Conservation (phyloP, 2,329 filamentous ascomycete species). For the Trichoderma citrinoviride region DNA sequence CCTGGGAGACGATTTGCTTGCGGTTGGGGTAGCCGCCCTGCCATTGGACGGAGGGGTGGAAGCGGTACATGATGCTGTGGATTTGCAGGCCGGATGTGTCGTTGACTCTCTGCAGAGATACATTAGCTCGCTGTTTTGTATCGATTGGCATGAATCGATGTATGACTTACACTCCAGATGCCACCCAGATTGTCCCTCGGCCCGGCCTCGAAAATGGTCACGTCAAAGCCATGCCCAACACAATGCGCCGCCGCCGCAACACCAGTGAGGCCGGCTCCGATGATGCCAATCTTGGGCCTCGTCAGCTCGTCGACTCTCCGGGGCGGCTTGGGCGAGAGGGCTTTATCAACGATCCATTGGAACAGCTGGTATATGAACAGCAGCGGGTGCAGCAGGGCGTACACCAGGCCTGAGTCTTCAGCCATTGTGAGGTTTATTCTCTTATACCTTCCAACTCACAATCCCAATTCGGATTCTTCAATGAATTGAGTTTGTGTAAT, state of each 20-base stretch:
- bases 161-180: conserved; percentile 68
- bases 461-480: too few relatives aligned
- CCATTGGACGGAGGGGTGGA: conserved; percentile 78
- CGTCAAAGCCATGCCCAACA: conserved; percentile 81
- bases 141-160: too few relatives aligned
- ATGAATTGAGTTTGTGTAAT: too few relatives aligned
- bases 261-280: conserved; percentile 70
- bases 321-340: conserved; percentile 70
- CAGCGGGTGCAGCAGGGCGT: conserved; percentile 52
- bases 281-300: conserved; percentile 65
- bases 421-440: conserved; percentile 1
- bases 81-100: conserved; percentile 81
- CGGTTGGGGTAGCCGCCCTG: conserved; percentile 73
- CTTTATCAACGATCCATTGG: conserved; percentile 60
- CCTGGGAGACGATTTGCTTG: conserved; percentile 70
- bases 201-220: conserved; percentile 74
- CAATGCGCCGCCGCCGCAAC: conserved; percentile 79
- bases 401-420: conserved; percentile 27
- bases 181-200: conserved; percentile 65
- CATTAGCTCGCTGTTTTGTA: too few relatives aligned
- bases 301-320: conserved; percentile 54
- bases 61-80: conserved; percentile 83
- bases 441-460: background rate
- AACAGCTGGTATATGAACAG: conserved; percentile 62
- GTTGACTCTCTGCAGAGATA: conserved; percentile 64